Evolutionary conservation across 75 land plant genomes (phyloP).

Genomic region (Cunninghamia lanceolata): DNA sequence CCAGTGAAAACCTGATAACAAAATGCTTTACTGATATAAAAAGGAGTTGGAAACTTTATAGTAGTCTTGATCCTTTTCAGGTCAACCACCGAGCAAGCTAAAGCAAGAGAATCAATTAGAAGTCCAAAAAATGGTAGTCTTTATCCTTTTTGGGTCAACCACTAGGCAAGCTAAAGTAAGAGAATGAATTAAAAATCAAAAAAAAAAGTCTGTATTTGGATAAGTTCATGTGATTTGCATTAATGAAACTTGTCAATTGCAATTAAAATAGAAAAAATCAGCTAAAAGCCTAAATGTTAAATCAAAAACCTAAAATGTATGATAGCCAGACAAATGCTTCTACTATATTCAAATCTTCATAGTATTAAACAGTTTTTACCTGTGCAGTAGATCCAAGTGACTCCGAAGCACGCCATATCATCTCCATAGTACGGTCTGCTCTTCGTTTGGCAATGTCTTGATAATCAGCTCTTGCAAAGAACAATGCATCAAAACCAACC

Average conservation of each 20-base stretch:
- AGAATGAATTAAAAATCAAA: neutral
- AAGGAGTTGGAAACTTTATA: neutral
- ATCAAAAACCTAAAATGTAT: neutral
- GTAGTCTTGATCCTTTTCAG: neutral
- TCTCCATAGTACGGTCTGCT: conserved; percentile 77
- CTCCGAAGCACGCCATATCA: conserved; percentile 89
- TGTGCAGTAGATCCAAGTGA: conserved; percentile 83
- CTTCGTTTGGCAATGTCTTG: conserved; percentile 85
- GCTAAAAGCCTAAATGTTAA: no score
- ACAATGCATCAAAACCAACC: conserved; percentile 95
- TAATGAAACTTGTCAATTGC: neutral
- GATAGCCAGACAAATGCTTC: neutral
- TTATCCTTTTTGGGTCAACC: neutral
- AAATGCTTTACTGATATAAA: neutral
- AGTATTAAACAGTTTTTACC: conserved; percentile 32
- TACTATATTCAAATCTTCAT: neutral
- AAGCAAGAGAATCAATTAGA: neutral
- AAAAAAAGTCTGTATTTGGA: neutral
- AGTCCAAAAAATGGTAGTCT: neutral
- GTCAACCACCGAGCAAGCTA: neutral
- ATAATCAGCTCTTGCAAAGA: conserved; percentile 94
- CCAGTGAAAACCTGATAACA: conserved; percentile 13
- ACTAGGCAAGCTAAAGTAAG: neutral
- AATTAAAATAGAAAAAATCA: neutral
- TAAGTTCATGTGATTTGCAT: neutral